Conservation (phyloP, 768 basidiomycete genomes). For the Panaeolus papilionaceus region DNA sequence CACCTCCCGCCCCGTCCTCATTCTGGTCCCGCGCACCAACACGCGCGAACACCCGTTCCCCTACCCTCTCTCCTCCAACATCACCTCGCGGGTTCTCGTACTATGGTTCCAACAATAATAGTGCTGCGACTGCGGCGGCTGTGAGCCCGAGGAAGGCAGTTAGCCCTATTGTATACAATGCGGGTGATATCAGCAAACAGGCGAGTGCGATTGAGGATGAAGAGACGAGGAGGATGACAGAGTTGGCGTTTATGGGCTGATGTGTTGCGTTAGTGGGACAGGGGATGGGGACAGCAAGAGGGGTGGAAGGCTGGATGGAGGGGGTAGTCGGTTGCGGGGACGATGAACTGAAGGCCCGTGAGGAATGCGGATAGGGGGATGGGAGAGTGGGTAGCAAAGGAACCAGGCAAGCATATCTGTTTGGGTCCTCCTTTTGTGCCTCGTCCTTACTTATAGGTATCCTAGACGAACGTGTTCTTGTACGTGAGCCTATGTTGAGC, state of each 20-base stretch:
- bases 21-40: conserved; percentile 1
- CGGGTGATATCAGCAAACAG: conserved; percentile 61
- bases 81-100: not conserved
- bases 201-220: conserved; percentile 65
- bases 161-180: conserved; percentile 63
- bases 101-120: not conserved
- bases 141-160: conserved; percentile 45
- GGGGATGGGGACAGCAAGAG: conserved; percentile 15
- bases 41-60: not conserved
- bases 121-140: not conserved
- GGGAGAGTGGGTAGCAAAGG: too few relatives aligned
- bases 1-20: not conserved
- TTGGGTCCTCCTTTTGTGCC: too few relatives aligned
- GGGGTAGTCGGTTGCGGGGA: conserved; percentile 2
- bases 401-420: too few relatives aligned
- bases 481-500: too few relatives aligned
- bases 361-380: too few relatives aligned
- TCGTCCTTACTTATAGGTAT: too few relatives aligned
- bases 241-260: conserved; percentile 68
- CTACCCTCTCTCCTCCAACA: not conserved
- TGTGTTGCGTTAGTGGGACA: conserved; percentile 19
- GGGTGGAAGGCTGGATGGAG: conserved; percentile 28
- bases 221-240: conserved; percentile 72
- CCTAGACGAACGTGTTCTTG: too few relatives aligned
- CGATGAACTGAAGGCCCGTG: not conserved